Evolutionary conservation across 441 rosid species (phyloP).

Genomic region (Lepidium campestre): DNA sequence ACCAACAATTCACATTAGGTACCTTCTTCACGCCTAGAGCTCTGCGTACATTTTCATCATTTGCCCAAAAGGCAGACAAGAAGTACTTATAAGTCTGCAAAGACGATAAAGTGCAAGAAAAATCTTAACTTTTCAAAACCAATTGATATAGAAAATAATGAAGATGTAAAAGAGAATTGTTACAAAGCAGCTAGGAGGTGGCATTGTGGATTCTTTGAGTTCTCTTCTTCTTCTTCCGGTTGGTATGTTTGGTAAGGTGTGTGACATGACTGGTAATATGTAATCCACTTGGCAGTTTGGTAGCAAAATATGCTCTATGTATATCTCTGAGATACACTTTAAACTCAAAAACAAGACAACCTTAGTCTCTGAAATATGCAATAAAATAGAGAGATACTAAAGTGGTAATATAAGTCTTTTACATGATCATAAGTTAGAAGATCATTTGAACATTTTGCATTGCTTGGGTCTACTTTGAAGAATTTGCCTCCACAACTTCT

Average conservation of each 20-base stretch:
- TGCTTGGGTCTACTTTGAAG: conserved; percentile 31
- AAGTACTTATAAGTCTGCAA: conserved; percentile 38
- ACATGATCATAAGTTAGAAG: conserved; percentile 31
- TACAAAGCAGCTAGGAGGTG: conserved; percentile 44
- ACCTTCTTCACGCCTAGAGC: conserved; percentile 35
- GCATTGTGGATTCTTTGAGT: conserved; percentile 29
- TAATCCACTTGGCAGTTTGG: conserved; percentile 36
- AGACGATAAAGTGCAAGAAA: background rate
- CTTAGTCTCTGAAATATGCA: background rate
- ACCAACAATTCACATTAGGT: background rate
- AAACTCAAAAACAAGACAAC: background rate
- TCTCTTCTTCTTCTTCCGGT: conserved; percentile 23
- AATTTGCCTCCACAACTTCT: conserved; percentile 44
- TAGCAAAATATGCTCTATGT: conserved; percentile 33
- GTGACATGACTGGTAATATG: conserved; percentile 17
- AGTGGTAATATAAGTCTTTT: background rate
- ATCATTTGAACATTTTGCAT: conserved; percentile 34
- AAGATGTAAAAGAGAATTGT: conserved; percentile 1
- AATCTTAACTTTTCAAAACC: background rate
- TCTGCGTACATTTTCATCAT: conserved; percentile 45
- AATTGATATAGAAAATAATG: background rate
- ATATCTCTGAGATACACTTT: conserved; percentile 42
- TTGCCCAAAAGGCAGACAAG: conserved; percentile 47
- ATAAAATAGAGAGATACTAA: background rate
- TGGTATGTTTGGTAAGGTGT: conserved; percentile 1